Base-by-base conservation (phyloP, 768 basidiomycete genomes). In the Termitomyces sp. region DNA sequence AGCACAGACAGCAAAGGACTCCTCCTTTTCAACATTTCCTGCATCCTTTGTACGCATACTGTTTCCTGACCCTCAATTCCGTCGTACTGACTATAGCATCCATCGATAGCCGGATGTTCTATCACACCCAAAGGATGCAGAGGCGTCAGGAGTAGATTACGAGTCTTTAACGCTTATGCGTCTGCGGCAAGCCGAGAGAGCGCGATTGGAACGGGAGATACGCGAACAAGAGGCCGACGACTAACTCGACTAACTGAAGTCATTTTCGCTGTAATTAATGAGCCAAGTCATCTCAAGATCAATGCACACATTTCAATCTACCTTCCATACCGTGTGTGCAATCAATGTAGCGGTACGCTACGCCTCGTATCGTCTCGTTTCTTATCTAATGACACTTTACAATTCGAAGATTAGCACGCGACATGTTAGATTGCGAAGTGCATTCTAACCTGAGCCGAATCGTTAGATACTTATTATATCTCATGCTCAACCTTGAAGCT, bases 151-250 rank as follows among this genome's bases (percentile, higher is more conserved):
- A 2, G 64, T 93, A 50, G 89, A 93, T 68, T 94, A 87, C 57
- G 92, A 93, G 71, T 83, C 87, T 3, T 67, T 93, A 60, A 93
- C 90, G 0, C 77, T 94, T 40, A 81, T 93, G 79, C 82, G 91
- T 5, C 75, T 95, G 68, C 79, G 91, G 36, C 89, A 93, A 67
- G 90, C 91, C 0, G 92, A 93, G 69, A 79, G 88, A 41, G 87
- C 85, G 62, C 77, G 87, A 47, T 68, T 95, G 28, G 92, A 93
- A 69, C 77, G 82, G 59, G 90, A 92, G 69, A 91, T 92, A 63
- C 70, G 83, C 41, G 88, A 89, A 67, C 79, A 82, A 55, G 90
- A 92, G 64, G 84, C 81, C 5, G 71, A 70, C n/a, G n/a, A n/a
- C n/a, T n/a, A n/a, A n/a, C n/a, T n/a, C 40, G 80, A 80, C 16